A percentile compares a stretch with the other conserved stretches of the same genome.
phyloP scores from a whole-genome alignment of 2,329 filamentous ascomycete genomes.

The Fusarium buharicum region DNA sequence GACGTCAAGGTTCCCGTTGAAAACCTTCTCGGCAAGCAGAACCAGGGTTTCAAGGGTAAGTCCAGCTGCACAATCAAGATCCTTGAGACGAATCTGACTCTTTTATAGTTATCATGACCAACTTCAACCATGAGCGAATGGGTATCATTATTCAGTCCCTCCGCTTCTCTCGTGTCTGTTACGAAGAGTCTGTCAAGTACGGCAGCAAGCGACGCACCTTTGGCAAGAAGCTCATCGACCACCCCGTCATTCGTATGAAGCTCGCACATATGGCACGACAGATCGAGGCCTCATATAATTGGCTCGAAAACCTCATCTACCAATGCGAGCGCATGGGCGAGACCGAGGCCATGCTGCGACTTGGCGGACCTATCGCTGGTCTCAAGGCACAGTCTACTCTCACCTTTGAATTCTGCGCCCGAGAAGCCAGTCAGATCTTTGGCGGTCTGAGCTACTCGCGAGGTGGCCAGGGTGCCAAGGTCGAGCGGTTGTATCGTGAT shows the following conservation, averaged over 20 bases:
- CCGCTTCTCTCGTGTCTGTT: slow-evolving; percentile 95
- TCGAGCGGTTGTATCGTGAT: slow-evolving; percentile 94
- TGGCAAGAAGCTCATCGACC: slow-evolving; percentile 94
- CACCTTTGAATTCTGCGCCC: slow-evolving; percentile 97
- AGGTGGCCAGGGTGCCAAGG: slow-evolving; percentile 93
- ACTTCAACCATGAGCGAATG: slow-evolving; percentile 99
- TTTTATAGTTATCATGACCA: slow-evolving; percentile 89
- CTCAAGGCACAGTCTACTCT: slow-evolving; percentile 94
- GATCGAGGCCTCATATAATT: slow-evolving; percentile 96
- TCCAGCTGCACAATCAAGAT: slow-evolving; percentile 78
- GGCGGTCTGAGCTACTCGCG: slow-evolving; percentile 92
- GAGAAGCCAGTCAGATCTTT: slow-evolving; percentile 97
- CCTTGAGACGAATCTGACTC: slow-evolving; percentile 72
- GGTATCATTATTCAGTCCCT: slow-evolving; percentile 98
- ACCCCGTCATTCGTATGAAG: slow-evolving; percentile 97
- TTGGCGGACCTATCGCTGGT: slow-evolving; percentile 91
- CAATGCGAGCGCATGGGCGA: slow-evolving; percentile 94
- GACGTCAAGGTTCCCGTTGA: slow-evolving; percentile 99
- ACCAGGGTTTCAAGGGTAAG: slow-evolving; percentile 90
- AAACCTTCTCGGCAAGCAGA: slow-evolving; percentile 97
- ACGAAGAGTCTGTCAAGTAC: slow-evolving; percentile 96
- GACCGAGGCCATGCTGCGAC: slow-evolving; percentile 93
- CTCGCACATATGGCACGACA: slow-evolving; percentile 98
- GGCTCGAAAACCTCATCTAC: slow-evolving; percentile 95
- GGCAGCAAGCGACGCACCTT: slow-evolving; percentile 97